These are phyloP conservation scores for Hymenotorrendiella dingleyae DNA, from an alignment of 2,329 filamentous ascomycete species.

Conservation along the genomic window DNA sequence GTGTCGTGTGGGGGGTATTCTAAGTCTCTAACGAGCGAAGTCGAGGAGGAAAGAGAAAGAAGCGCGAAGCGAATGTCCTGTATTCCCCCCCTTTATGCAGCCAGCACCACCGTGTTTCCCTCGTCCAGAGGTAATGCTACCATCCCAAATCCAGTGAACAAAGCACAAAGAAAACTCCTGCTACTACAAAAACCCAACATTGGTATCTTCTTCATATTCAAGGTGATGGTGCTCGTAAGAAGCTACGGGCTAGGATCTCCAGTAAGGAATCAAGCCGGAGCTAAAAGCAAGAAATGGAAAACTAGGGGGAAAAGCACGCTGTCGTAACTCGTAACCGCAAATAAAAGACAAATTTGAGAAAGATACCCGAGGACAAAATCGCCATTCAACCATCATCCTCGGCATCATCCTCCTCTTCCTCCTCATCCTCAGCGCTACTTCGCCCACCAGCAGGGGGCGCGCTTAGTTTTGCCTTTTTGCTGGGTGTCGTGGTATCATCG, in stretches of 20 bases:
- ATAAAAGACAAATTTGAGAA: conserved; percentile 16
- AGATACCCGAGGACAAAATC: neutral
- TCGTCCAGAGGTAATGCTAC: conserved; percentile 6
- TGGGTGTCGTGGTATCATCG: conserved; percentile 39
- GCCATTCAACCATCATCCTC: conserved; percentile 24
- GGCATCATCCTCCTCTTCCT: conserved; percentile 34
- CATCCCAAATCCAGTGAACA: conserved; percentile 3
- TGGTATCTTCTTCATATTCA: conserved; percentile 8
- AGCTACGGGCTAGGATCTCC: neutral
- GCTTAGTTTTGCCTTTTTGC: conserved; percentile 46
- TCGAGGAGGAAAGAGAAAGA: conserved; percentile 1
- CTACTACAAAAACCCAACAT: conserved; percentile 3
- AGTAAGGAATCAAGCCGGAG: neutral
- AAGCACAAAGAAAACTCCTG: conserved; percentile 6
- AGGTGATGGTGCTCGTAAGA: neutral
- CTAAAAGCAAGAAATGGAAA: conserved; percentile 13
- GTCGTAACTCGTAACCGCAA: conserved; percentile 25
- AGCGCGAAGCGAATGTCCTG: conserved; percentile 4
- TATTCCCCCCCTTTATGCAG: conserved; percentile 5
- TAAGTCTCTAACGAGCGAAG: conserved; percentile 5
- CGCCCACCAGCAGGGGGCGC: conserved; percentile 17
- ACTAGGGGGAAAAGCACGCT: conserved; percentile 19
- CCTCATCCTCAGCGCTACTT: conserved; percentile 30
- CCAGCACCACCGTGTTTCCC: conserved; percentile 2
- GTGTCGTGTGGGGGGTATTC: conserved; percentile 3